Evolutionary conservation across 768 basidiomycete genomes (phyloP).

Genomic region (Coprinellus micaceus): DNA sequence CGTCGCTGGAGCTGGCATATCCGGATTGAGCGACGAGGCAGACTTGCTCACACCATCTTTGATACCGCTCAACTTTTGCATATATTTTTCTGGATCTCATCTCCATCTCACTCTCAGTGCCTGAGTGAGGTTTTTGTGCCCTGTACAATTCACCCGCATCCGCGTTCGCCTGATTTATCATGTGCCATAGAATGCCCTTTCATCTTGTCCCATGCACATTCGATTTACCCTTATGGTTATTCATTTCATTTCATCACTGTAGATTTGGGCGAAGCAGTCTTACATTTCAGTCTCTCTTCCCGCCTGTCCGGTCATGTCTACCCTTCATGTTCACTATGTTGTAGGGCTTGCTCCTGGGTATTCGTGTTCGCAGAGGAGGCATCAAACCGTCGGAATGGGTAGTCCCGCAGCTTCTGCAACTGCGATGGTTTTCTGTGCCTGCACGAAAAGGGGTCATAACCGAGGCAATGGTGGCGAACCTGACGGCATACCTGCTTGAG

Average conservation of each 20-base stretch:
- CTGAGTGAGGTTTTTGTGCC: no score
- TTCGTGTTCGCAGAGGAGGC: no score
- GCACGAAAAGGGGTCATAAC: neutral
- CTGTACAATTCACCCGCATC: no score
- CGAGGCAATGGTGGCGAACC: neutral
- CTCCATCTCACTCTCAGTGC: no score
- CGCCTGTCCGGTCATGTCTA: neutral
- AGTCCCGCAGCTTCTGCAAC: slow-evolving; percentile 54
- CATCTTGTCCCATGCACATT: neutral
- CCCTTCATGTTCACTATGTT: no score
- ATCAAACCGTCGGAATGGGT: slow-evolving; percentile 41
- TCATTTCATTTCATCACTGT: neutral
- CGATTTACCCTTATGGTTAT: neutral
- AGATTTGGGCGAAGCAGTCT: no score
- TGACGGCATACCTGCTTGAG: slow-evolving; percentile 60
- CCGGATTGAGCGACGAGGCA: slow-evolving; percentile 8
- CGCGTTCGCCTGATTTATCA: no score
- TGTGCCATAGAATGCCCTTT: no score
- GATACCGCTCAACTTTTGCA: no score
- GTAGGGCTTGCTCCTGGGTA: no score
- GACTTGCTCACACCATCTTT: no score
- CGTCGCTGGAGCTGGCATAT: slow-evolving; percentile 17
- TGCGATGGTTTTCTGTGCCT: slow-evolving; percentile 47
- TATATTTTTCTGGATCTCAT: no score
- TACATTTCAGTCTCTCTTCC: neutral